Percentiles rank a stretch among this genome's conserved stretches.
phyloP scores from a whole-genome alignment of 2,329 filamentous ascomycete genomes.

The Hypoxylon rubiginosum region DNA sequence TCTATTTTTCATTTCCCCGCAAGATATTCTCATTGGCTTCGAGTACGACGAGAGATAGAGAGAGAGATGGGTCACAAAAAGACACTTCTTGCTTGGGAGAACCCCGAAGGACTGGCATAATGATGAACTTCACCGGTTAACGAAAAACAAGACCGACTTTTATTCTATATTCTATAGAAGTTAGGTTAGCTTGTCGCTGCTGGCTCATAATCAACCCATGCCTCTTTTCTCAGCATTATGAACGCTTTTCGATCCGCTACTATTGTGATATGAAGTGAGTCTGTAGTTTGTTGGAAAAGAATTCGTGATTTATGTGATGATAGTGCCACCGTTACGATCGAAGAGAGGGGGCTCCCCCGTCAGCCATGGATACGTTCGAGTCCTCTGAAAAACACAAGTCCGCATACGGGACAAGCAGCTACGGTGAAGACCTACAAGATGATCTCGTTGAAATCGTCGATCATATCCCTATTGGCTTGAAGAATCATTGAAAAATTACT shows the following conservation, averaged over 20 bases:
- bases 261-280: neutral
- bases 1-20: no score
- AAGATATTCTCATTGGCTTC: neutral
- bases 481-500: no score
- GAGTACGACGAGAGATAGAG: neutral
- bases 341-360: no score
- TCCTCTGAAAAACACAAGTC: no score
- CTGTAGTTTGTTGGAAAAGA: neutral
- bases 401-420: no score
- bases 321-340: no score
- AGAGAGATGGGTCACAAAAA: neutral
- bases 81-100: neutral
- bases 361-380: no score
- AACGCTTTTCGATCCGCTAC: neutral
- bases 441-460: no score
- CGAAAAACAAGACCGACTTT: neutral
- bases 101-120: neutral
- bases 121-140: neutral
- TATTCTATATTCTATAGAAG: neutral
- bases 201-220: conserved; percentile 26
- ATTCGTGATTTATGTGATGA: conserved; percentile 14
- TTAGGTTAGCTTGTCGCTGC: conserved; percentile 16
- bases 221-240: conserved; percentile 22
- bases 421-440: no score
- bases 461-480: no score